Base-by-base conservation (phyloP, 371 early-diverging fungal species). In the Mortierella sp. region DNA sequence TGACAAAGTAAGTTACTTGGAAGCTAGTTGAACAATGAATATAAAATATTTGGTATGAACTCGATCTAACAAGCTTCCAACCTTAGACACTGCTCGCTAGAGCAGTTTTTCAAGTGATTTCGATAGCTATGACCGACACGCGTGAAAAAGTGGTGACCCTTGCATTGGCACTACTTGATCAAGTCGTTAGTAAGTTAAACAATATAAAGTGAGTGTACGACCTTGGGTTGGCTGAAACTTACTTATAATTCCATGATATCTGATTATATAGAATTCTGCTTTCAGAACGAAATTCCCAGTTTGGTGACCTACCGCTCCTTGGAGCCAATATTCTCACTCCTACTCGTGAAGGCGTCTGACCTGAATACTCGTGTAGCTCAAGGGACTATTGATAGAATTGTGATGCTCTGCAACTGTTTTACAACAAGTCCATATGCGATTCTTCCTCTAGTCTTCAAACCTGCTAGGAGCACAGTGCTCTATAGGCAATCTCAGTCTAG, bases 281-380 rank as follows among this genome's bases (percentile, higher is more conserved):
- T 85, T 67, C 83, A 84, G 52, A 68, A 81, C 51, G 74, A 75
- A 62, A 70, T 87, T 20, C 78, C 86, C 47, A 68, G 51, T 26
- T 62, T 75, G 9, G 54, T 84, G 16, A 76, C 84, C 2, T 88
- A 85, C 55, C 78, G 81, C 30, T 81, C 84, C 10, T 70, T 92
- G 55, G 90, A 91, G 32, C 85, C 85, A 1, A 75, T 90, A 0
- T 86, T 92, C 59, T 84, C 89, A 47, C 78, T 85, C 3, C 73
- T 93, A 14, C 72, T 94, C 26, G 77, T 83, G 63, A 91, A 92
- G 51, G 87, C 90, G 2, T 86, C 88, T 1, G 93, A 94, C 75
- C 76, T 87, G 62, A 92, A 93, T 66, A 66, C 87, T 0, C 87
- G 91, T 20, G 86, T 92, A n/a, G 87, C 87, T 40, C 84, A 86